Percentiles rank a stretch among this genome's conserved stretches.
phyloP scores from a whole-genome alignment of 169 alveolate species.

The Cryptosporidium ryanae region DNA sequence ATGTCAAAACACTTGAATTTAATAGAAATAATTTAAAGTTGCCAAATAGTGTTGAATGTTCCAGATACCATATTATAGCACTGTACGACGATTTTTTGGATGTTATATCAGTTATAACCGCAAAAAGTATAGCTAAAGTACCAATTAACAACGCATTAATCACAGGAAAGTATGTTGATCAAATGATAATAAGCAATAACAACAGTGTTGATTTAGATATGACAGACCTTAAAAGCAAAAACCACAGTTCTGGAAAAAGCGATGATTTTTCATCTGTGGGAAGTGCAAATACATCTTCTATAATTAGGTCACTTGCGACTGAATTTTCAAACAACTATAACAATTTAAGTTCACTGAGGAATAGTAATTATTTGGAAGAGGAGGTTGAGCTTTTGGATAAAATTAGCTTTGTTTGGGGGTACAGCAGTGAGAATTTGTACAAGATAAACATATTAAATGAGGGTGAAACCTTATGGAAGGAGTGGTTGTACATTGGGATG shows the following conservation, averaged over 20 bases:
- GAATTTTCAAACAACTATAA: slow-evolving; percentile 23
- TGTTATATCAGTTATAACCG: slow-evolving; percentile 43
- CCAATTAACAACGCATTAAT: slow-evolving; percentile 16
- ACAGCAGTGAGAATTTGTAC: slow-evolving; percentile 33
- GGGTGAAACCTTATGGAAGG: slow-evolving; percentile 58
- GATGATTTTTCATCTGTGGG: not conserved
- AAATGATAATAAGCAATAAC: not conserved
- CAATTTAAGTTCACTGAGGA: not conserved
- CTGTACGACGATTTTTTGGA: slow-evolving; percentile 37
- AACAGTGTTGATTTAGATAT: no score
- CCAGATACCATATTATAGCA: slow-evolving; percentile 55
- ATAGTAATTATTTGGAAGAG: not conserved
- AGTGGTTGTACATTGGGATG: slow-evolving; percentile 66
- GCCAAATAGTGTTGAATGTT: slow-evolving; percentile 62
- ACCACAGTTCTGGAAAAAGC: not conserved
- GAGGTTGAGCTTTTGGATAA: slow-evolving; percentile 40
- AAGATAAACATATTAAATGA: slow-evolving; percentile 57
- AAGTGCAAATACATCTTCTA: not conserved
- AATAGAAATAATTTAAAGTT: not conserved
- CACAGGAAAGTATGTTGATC: slow-evolving; percentile 8
- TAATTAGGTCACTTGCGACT: slow-evolving; percentile 11
- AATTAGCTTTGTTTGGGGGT: slow-evolving; percentile 65
- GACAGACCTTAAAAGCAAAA: not conserved
- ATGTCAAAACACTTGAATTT: slow-evolving; percentile 12
- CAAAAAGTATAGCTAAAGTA: slow-evolving; percentile 26